Evolutionary conservation across 495 filamentous ascomycete genomes (phyloP).

Genomic region (Pyrenula massariospora): DNA sequence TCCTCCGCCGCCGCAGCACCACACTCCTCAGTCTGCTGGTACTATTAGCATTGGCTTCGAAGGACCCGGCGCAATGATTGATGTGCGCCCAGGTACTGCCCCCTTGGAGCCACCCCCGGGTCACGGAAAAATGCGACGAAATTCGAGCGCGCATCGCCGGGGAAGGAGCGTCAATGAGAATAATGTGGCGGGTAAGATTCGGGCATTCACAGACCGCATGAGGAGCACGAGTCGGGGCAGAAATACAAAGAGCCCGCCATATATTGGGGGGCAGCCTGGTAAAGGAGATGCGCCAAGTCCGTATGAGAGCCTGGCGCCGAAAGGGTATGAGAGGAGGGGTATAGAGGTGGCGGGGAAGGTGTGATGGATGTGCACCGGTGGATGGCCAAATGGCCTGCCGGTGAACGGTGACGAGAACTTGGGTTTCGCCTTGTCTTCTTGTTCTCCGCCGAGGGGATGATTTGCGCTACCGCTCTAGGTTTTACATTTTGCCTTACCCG

Average conservation of each 20-base stretch:
- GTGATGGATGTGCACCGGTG: not conserved
- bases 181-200: conserved; percentile 49
- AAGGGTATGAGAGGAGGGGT: not conserved
- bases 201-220: conserved; percentile 56
- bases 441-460: not conserved
- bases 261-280: conserved; percentile 5
- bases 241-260: conserved; percentile 11
- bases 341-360: not conserved
- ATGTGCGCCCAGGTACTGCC: conserved; percentile 26
- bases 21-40: conserved; percentile 30
- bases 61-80: conserved; percentile 26
- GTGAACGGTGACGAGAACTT: not conserved
- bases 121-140: conserved; percentile 15
- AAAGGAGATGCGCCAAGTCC: conserved; percentile 30
- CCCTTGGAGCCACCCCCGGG: conserved; percentile 16
- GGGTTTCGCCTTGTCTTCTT: not conserved
- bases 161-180: conserved; percentile 59
- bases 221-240: conserved; percentile 52
- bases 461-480: not conserved
- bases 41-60: conserved; percentile 71
- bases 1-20: conserved; percentile 26
- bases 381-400: not conserved
- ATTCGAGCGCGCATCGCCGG: conserved; percentile 47
- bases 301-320: conserved; percentile 44
- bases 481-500: not conserved